Evolutionary conservation across 495 filamentous ascomycete species (phyloP).

Genomic region (Opeltia flavorubescens): DNA sequence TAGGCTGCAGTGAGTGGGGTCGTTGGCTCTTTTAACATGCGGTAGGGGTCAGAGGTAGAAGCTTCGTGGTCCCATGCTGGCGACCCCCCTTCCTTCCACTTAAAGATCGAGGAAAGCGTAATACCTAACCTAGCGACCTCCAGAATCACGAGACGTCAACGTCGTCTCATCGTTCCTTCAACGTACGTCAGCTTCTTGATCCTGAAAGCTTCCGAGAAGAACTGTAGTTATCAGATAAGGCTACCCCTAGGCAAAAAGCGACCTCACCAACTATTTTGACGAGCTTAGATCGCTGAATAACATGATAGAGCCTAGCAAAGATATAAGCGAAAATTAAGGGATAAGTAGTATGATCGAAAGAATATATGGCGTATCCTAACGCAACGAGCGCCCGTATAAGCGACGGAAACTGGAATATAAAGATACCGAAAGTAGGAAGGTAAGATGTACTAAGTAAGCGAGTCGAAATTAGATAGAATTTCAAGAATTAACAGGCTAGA

Average conservation of each 20-base stretch:
- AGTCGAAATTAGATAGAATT: conserved; percentile 46
- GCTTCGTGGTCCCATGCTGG: too few relatives aligned
- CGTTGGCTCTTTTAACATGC: too few relatives aligned
- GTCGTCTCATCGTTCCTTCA: background rate
- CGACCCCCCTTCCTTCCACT: too few relatives aligned
- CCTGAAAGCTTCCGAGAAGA: conserved; percentile 10
- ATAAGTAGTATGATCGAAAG: conserved; percentile 42
- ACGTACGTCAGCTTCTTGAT: conserved; percentile 14
- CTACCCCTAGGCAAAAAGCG: background rate
- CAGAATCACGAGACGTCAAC: background rate
- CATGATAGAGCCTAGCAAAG: conserved; percentile 11
- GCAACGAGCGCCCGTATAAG: conserved; percentile 48
- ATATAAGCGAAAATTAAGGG: conserved; percentile 12
- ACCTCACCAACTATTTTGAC: conserved; percentile 2
- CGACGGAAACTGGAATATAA: conserved; percentile 43
- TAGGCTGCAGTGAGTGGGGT: too few relatives aligned
- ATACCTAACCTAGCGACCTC: background rate
- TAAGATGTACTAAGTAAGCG: conserved; percentile 32
- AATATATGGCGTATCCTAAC: conserved; percentile 56
- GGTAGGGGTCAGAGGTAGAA: too few relatives aligned
- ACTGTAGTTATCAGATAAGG: background rate
- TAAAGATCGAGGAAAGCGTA: conserved; percentile 4
- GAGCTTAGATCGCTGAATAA: too few relatives aligned
- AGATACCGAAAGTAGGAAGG: conserved; percentile 25
- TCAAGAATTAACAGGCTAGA: conserved; percentile 45